phyloP scores from a whole-genome alignment of 2,329 filamentous ascomycete species.

The Scytalidium sp. region DNA sequence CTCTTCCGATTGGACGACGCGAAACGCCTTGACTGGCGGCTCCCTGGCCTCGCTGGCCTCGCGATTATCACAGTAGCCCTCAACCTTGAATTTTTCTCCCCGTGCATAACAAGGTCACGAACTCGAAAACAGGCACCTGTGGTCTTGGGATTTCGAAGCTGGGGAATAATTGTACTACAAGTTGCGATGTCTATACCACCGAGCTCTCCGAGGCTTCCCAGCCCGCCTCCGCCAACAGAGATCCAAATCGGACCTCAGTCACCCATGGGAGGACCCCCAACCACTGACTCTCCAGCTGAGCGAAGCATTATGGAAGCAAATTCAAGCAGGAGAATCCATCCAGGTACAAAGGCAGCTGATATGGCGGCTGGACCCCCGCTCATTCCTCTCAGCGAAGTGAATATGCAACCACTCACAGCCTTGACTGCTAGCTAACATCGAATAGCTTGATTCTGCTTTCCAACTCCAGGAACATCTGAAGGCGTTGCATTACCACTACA shows the following conservation, averaged over 20 bases:
- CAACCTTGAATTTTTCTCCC: neutral
- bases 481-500: conserved; percentile 82
- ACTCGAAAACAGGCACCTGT: neutral
- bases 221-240: conserved; percentile 90
- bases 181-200: conserved; percentile 57
- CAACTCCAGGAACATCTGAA: conserved; percentile 97
- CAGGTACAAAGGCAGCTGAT: conserved; percentile 85
- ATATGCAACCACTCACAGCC: conserved; percentile 23
- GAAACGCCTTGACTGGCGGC: neutral
- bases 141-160: neutral
- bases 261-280: conserved; percentile 60
- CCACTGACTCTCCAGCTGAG: conserved; percentile 56
- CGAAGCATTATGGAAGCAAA: conserved; percentile 66
- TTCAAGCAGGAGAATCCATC: conserved; percentile 80
- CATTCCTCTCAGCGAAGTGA: conserved; percentile 78
- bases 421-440: conserved; percentile 14
- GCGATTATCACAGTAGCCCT: neutral
- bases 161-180: neutral
- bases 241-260: conserved; percentile 85
- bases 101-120: neutral
- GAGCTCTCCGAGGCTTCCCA: conserved; percentile 88
- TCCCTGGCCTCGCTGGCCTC: neutral
- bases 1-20: neutral
- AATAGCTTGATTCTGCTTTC: conserved; percentile 91
- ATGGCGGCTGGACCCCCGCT: conserved; percentile 92